A percentile compares a stretch with the other conserved stretches of the same genome.
phyloP scores from a whole-genome alignment of 208 protist species.

The Crithidia acanthocephali region DNA sequence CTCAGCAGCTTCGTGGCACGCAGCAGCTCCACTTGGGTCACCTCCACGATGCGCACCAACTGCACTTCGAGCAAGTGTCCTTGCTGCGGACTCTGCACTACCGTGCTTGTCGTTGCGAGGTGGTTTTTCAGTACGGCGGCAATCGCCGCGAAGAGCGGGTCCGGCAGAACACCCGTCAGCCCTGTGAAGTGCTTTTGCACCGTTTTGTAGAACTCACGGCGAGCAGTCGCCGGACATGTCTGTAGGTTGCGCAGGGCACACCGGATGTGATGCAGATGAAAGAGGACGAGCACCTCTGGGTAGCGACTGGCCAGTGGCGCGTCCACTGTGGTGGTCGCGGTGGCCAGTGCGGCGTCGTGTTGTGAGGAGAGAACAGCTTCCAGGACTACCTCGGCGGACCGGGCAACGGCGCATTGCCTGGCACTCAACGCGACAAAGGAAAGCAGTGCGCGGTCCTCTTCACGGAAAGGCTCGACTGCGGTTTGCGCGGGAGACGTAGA shows the following conservation, averaged over 20 bases:
- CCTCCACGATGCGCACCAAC: constrained; percentile 43
- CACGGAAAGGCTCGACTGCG: background rate
- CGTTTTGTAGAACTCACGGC: constrained; percentile 25
- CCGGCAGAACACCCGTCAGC: constrained; percentile 54
- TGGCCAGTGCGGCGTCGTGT: background rate
- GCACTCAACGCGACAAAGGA: constrained; percentile 50
- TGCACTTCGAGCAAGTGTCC: constrained; percentile 48
- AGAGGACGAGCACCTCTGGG: constrained; percentile 60
- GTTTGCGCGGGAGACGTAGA: background rate
- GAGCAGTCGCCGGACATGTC: constrained; percentile 34
- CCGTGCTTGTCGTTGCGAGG: constrained; percentile 1
- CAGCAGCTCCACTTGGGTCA: constrained; percentile 55
- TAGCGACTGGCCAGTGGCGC: constrained; percentile 31
- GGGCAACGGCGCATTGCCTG: constrained; percentile 13
- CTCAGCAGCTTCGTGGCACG: constrained; percentile 45
- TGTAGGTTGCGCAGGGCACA: constrained; percentile 56
- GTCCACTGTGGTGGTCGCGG: background rate
- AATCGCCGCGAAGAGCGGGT: constrained; percentile 69
- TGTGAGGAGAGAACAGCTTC: constrained; percentile 3
- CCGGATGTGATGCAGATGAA: constrained; percentile 52
- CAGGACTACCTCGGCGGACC: constrained; percentile 1
- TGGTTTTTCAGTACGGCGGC: constrained; percentile 29
- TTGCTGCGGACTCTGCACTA: background rate
- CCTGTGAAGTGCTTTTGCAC: constrained; percentile 32
- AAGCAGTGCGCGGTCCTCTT: constrained; percentile 42